Evolutionary conservation across 2,329 filamentous ascomycete genomes (phyloP), one percentile per base, ranked within the genome.

Genomic region (Dryadomyces quercus-mongolicae): DNA sequence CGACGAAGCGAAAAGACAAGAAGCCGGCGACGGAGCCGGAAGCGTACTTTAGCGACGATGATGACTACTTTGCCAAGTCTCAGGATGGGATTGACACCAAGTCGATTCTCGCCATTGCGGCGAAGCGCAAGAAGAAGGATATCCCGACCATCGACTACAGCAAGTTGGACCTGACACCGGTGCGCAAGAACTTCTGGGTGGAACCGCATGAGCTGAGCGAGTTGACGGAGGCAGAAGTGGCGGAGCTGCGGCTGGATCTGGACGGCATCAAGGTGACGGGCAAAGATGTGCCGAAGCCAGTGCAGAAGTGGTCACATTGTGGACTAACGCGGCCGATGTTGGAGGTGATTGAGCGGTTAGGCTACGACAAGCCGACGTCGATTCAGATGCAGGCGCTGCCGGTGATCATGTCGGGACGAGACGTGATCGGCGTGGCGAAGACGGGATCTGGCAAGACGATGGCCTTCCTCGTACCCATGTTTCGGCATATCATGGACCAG

Each of bases 401-500:
- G 2, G 85, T 90, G 10, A 88, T 96, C 63, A 96, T 97, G 88
- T 95, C 91, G 31, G 93, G 93, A 10, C 82, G 90, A 61, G 93
- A 98, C 72, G 87, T 96, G 42, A 89, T 98, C 59, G 93, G 91
- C 60, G 90, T 98, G 53, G 93, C 93, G 18, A 97, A 97, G 73
- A 98, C 93, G 25, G 93, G 93, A 5, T 97, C 93, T 25, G 93
- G 93, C 66, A 98, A 98, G 73, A 98, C 93, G 0, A 83, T 97
- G 62, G 93, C 93, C 6, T 98, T 97, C 66, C 72, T 95, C 34
- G 78, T 98, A 47, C 93, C 93, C 42, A 96, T 97, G 89, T 96
- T 98, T 67, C 83, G 93, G 54, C 93, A 98, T 67, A 95, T 97
- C 71, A 93, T 92, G 68, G 93, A 97, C 64, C 93, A 98, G 66